Evolutionary conservation across 345 rosid species (phyloP), one percentile per base, ranked within the genome.

Genomic region (Anastatica hierochuntica): DNA sequence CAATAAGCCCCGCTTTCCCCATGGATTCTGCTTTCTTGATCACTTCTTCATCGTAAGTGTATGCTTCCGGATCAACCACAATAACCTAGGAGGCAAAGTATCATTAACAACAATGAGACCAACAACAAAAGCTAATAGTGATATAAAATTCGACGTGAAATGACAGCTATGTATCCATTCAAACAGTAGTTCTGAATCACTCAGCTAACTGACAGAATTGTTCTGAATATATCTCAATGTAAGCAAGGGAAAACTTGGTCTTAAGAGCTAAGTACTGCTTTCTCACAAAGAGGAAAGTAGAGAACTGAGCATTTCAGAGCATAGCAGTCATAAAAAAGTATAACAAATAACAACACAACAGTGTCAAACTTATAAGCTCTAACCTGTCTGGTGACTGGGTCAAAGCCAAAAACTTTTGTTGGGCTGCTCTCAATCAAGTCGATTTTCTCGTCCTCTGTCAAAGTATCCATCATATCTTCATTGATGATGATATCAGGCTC

Each of bases 1-100:
- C 90, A 36, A 92, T 78, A 12, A 92, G 86, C 34, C 97, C 98
- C 0, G 84, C 66, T 75, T 92, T 88, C 41, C 95, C 98, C 95
- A 85, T 88, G 8, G 94, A 77, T 67, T 81, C 95, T 21, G 83
- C 86, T 63, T 88, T 85, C 78, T 85, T 92, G 14, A 88, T 56
- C 63, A 88, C 94, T 73, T 88, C 99, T 26, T 92, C 90, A 16
- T 88, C 99, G 39, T 92, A 83, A 19, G 94, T 76, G 77, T 88
- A 94, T 16, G 94, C 90, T 70, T 94, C 97, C 5, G 82, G 72
- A 74, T 94, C 99, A 38, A 77, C 79, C 67, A 83, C 94, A 15
- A 74, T 27, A 55, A 94, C 88, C 99, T 94, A 67, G 10, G 14
- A 46, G 18, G 17, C 26, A 53, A 40, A 39, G 35, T 26, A 18